Evolutionary conservation across 441 rosid species (phyloP).

Genomic region (Monsonia emarginata): DNA sequence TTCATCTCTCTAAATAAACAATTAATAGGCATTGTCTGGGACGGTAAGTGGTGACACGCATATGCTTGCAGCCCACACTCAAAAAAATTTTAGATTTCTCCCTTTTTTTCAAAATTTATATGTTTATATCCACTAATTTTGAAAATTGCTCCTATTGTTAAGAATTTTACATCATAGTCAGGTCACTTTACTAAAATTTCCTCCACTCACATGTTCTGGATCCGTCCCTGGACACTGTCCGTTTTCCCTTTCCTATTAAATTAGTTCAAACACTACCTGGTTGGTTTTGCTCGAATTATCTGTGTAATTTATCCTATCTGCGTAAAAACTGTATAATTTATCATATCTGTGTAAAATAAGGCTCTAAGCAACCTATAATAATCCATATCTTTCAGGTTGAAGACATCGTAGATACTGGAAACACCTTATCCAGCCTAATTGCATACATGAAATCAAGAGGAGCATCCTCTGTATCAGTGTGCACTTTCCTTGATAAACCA

Average conservation of each 20-base stretch:
- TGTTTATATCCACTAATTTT: too few relatives aligned
- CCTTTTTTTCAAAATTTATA: too few relatives aligned
- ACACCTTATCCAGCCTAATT: conserved; percentile 49
- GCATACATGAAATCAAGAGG: conserved; percentile 46
- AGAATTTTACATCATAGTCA: too few relatives aligned
- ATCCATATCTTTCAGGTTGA: conserved; percentile 47
- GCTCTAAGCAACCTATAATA: background rate
- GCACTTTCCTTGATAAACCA: conserved; percentile 69
- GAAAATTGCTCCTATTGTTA: too few relatives aligned
- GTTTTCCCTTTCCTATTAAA: background rate
- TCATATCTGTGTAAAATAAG: background rate
- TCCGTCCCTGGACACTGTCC: too few relatives aligned
- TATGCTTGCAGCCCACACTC: too few relatives aligned
- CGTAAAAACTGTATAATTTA: background rate
- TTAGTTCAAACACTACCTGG: background rate
- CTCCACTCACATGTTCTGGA: too few relatives aligned
- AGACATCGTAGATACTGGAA: conserved; percentile 86
- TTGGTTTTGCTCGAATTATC: background rate
- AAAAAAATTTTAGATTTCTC: too few relatives aligned
- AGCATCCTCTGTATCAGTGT: conserved; percentile 73
- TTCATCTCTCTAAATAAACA: background rate
- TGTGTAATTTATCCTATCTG: too few relatives aligned
- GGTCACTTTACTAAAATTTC: too few relatives aligned
- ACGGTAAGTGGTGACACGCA: too few relatives aligned
- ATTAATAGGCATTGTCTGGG: background rate